These are phyloP conservation scores for Claviceps capensis DNA, from an alignment of 2,329 filamentous ascomycete genomes.

Conservation along the genomic window DNA sequence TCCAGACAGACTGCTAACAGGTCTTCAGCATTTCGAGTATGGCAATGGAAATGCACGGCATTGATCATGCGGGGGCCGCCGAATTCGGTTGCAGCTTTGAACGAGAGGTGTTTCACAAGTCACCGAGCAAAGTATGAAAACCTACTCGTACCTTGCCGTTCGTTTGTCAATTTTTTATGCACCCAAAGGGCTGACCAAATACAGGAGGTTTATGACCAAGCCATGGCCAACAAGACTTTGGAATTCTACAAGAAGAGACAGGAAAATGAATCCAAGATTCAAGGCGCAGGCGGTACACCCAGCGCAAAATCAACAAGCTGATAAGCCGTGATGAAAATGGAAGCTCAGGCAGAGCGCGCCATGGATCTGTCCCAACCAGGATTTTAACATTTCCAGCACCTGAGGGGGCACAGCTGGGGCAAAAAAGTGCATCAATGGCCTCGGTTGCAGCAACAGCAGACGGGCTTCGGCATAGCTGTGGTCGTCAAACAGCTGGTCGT, in stretches of 20 bases:
- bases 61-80: slow-evolving; percentile 28
- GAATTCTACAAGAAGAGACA: slow-evolving; percentile 39
- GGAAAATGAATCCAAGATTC: slow-evolving; percentile 33
- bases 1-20: slow-evolving; percentile 3
- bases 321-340: slow-evolving; percentile 40
- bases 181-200: slow-evolving; percentile 5
- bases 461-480: slow-evolving; percentile 28
- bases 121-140: slow-evolving; percentile 30
- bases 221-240: slow-evolving; percentile 29
- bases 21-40: slow-evolving; percentile 35
- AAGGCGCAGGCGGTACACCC: slow-evolving; percentile 22
- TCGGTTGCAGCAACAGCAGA: slow-evolving; percentile 16
- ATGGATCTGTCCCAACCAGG: slow-evolving; percentile 37
- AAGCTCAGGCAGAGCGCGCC: slow-evolving; percentile 36
- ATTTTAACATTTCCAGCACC: slow-evolving; percentile 45
- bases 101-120: slow-evolving; percentile 30
- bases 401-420: slow-evolving; percentile 39
- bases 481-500: too few relatives aligned
- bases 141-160: not conserved
- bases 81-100: slow-evolving; percentile 33
- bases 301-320: slow-evolving; percentile 25
- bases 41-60: slow-evolving; percentile 28
- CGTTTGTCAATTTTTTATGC: not conserved
- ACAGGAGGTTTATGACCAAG: slow-evolving; percentile 36
- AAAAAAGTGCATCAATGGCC: slow-evolving; percentile 16